Evolutionary conservation across 2,329 filamentous ascomycete genomes (phyloP).

Genomic region (Calcarisporium arbuscula): DNA sequence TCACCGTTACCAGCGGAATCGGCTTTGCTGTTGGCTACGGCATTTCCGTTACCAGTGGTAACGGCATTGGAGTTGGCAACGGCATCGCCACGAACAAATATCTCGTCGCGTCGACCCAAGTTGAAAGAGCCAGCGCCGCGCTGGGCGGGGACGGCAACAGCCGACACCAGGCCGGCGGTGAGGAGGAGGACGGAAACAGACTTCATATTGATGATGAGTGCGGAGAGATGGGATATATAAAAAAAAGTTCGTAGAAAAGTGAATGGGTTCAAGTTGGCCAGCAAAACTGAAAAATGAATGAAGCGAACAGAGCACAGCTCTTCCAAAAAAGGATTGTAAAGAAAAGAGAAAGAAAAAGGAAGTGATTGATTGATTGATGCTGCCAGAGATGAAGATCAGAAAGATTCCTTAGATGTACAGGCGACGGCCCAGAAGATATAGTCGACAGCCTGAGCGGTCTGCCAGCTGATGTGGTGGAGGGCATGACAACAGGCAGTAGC

Average conservation of each 20-base stretch:
- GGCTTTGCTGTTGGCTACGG: too few species aligned
- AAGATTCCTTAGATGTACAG: too few species aligned
- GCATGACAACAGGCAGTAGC: too few species aligned
- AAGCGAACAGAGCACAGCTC: slow-evolving; percentile 25
- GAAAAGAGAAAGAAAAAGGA: slow-evolving; percentile 11
- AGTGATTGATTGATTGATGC: slow-evolving; percentile 8
- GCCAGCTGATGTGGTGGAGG: too few species aligned
- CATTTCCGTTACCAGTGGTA: too few species aligned
- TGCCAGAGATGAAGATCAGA: slow-evolving; percentile 5
- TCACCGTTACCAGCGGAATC: too few species aligned
- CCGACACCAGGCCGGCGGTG: slow-evolving; percentile 24
- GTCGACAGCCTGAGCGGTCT: too few species aligned
- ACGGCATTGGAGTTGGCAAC: too few species aligned
- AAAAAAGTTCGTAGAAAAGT: slow-evolving; percentile 6
- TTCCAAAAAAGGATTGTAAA: slow-evolving; percentile 13
- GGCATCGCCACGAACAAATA: too few species aligned
- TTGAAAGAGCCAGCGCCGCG: not conserved
- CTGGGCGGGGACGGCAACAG: slow-evolving; percentile 17
- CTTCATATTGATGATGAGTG: slow-evolving; percentile 20
- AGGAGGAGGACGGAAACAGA: slow-evolving; percentile 20
- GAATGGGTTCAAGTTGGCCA: slow-evolving; percentile 9
- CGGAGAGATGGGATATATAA: slow-evolving; percentile 1
- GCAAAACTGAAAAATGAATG: slow-evolving; percentile 4
- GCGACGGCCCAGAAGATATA: too few species aligned
- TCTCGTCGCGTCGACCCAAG: too few species aligned